phyloP scores from a whole-genome alignment of 805 yeast genomes.

The Cyberlindnera misumaiensis region DNA sequence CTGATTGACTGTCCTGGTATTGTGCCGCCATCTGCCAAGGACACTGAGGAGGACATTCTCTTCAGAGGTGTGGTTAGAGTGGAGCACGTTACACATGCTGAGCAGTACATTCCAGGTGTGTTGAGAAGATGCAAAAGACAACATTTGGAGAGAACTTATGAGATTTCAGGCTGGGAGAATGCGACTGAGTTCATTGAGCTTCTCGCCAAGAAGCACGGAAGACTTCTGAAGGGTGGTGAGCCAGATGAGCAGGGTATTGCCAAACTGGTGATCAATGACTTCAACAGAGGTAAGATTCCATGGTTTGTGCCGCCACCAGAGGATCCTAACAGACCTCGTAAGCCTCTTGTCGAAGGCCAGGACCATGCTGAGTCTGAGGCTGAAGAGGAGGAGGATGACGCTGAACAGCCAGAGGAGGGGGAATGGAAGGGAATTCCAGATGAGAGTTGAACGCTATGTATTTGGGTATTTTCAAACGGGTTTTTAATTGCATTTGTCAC shows the following conservation, averaged over 20 bases:
- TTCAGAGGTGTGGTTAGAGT: constrained; percentile 98
- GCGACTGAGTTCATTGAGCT: constrained; percentile 80
- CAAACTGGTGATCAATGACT: constrained; percentile 84
- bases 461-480: not conserved
- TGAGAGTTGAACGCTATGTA: not conserved
- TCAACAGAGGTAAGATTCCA: constrained; percentile 95
- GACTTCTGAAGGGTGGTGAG: constrained; percentile 94
- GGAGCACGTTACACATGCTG: constrained; percentile 94
- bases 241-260: constrained; percentile 94
- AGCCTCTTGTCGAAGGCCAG: constrained; percentile 23
- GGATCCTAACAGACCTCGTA: constrained; percentile 40
- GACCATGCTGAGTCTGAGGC: constrained; percentile 5
- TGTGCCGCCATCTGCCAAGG: constrained; percentile 91
- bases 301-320: constrained; percentile 96
- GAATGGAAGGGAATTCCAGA: constrained; percentile 20
- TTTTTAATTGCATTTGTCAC: no score
- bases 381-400: constrained; percentile 11
- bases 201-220: constrained; percentile 88
- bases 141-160: constrained; percentile 93
- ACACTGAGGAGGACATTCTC: constrained; percentile 83
- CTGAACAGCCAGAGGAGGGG: constrained; percentile 21
- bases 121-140: constrained; percentile 78
- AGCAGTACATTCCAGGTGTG: constrained; percentile 87
- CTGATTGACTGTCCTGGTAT: constrained; percentile 98
- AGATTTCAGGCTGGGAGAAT: constrained; percentile 81